Conservation (phyloP, 352 stramenopile species). For the Paralagenidium karlingii region DNA sequence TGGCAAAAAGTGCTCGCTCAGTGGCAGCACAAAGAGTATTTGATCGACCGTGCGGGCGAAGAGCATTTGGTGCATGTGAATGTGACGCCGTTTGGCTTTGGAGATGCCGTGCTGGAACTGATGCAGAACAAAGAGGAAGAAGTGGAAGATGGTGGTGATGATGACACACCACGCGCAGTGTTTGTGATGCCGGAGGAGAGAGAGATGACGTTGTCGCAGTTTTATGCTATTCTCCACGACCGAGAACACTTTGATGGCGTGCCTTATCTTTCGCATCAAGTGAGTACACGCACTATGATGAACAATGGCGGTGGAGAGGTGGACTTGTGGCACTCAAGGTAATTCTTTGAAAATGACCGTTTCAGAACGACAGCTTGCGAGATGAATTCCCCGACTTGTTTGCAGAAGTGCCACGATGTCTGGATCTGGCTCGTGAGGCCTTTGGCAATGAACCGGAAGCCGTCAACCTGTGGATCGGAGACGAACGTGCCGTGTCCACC, state of each 20-base stretch:
- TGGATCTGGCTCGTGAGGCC: conserved; percentile 39
- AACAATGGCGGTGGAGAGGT: too few relatives aligned
- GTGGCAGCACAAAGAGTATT: conserved; percentile 46
- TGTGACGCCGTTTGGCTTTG: conserved; percentile 62
- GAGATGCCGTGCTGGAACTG: conserved; percentile 51
- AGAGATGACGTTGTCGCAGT: conserved; percentile 46
- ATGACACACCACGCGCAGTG: too few relatives aligned
- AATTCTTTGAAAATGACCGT: not conserved
- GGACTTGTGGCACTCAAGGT: not conserved
- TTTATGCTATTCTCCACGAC: conserved; percentile 33
- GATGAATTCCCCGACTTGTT: conserved; percentile 55
- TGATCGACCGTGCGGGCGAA: conserved; percentile 28
- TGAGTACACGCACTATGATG: not conserved
- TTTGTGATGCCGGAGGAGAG: conserved; percentile 80
- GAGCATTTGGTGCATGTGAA: conserved; percentile 42
- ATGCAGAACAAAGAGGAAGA: conserved; percentile 9
- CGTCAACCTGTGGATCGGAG: conserved; percentile 97
- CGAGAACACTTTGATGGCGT: conserved; percentile 49
- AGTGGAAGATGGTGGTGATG: too few relatives aligned
- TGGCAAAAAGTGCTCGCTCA: conserved; percentile 30
- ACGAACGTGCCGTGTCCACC: conserved; percentile 89
- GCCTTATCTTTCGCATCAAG: conserved; percentile 75
- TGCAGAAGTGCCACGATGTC: conserved; percentile 40
- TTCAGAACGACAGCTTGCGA: conserved; percentile 62
- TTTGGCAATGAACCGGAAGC: conserved; percentile 76